A percentile compares a stretch with the other conserved stretches of the same genome.
Conservation (phyloP, 768 basidiomycete genomes). For the Leccinum rimulosum region DNA sequence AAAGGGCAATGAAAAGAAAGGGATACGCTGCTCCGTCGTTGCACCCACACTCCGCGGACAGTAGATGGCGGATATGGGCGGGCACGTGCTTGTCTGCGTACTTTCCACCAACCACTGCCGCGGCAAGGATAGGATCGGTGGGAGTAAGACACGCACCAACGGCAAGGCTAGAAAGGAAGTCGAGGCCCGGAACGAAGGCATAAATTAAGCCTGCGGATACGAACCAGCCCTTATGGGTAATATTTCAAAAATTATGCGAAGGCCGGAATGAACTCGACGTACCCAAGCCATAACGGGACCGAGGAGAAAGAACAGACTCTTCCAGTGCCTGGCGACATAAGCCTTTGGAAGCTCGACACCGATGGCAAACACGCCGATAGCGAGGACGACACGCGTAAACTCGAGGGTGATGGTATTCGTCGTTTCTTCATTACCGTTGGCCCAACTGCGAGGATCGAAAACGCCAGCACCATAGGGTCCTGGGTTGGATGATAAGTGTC, state of each 20-base stretch:
- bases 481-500: slow-evolving; percentile 25
- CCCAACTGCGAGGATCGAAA: slow-evolving; percentile 83
- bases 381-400: slow-evolving; percentile 85
- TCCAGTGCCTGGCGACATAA: slow-evolving; percentile 94
- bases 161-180: slow-evolving; percentile 85
- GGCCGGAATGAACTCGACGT: slow-evolving; percentile 29
- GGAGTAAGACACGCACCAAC: slow-evolving; percentile 92
- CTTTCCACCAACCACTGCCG: slow-evolving; percentile 81
- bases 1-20: slow-evolving; percentile 87
- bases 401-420: slow-evolving; percentile 86
- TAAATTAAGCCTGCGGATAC: slow-evolving; percentile 89
- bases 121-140: slow-evolving; percentile 48
- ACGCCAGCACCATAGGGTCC: slow-evolving; percentile 81
- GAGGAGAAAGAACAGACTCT: slow-evolving; percentile 80
- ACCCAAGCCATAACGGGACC: slow-evolving; percentile 85
- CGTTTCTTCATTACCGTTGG: slow-evolving; percentile 40
- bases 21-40: slow-evolving; percentile 98
- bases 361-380: slow-evolving; percentile 96
- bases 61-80: slow-evolving; percentile 66
- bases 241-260: slow-evolving; percentile 6
- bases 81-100: slow-evolving; percentile 98
- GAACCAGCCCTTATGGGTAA: slow-evolving; percentile 76
- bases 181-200: slow-evolving; percentile 84
- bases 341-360: slow-evolving; percentile 97
- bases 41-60: slow-evolving; percentile 80